Percentiles rank a stretch among this genome's conserved stretches.
Conservation (phyloP, 768 basidiomycete genomes). For the Auricularia cornea region DNA sequence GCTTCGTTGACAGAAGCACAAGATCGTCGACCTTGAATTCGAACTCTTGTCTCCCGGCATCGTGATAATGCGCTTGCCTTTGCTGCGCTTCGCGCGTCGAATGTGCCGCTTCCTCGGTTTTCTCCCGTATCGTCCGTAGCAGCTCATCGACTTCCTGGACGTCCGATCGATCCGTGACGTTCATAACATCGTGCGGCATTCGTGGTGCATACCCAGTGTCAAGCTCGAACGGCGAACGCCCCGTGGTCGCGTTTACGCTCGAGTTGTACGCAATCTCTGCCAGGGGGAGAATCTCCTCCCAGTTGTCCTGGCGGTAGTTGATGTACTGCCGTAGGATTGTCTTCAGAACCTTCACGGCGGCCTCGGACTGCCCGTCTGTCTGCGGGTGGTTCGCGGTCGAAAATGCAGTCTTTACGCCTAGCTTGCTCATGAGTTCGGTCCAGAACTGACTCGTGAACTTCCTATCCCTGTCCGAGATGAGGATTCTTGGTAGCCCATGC, state of each 20-base stretch:
- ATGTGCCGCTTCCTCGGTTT: background rate
- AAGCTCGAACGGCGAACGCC: slow-evolving; percentile 25
- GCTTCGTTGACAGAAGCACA: background rate
- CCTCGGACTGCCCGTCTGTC: background rate
- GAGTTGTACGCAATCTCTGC: slow-evolving; percentile 30
- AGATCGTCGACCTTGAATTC: background rate
- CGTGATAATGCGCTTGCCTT: background rate
- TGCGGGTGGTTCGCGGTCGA: slow-evolving; percentile 2
- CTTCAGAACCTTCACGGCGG: slow-evolving; percentile 26
- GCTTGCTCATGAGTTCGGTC: background rate
- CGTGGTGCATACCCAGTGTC: slow-evolving; percentile 10
- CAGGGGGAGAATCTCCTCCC: slow-evolving; percentile 24
- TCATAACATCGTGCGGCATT: background rate
- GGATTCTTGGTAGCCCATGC: background rate
- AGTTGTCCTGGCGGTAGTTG: slow-evolving; percentile 27
- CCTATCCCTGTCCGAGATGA: slow-evolving; percentile 2
- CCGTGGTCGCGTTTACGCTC: slow-evolving; percentile 18
- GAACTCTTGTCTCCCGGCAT: background rate
- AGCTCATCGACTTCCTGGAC: background rate
- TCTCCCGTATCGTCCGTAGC: background rate
- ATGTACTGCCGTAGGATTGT: slow-evolving; percentile 28
- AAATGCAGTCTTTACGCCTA: background rate
- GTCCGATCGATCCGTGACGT: background rate
- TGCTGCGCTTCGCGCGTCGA: background rate
- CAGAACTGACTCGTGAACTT: background rate